Evolutionary conservation across 331 rosid species (phyloP), one percentile per base, ranked within the genome.

Genomic region (Malus hybrid): DNA sequence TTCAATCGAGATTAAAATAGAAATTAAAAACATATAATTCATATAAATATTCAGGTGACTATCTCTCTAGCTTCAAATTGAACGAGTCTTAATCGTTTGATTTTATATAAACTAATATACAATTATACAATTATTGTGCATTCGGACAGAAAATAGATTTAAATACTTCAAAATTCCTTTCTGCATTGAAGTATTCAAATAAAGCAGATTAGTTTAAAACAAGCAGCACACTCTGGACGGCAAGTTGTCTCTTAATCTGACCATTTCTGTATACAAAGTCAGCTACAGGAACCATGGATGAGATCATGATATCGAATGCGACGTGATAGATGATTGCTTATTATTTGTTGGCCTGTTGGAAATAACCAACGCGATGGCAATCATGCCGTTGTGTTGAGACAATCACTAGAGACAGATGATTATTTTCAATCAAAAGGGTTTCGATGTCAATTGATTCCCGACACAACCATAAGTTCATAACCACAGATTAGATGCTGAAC

Each of bases 191-290:
- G 28, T 29, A 78, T 22, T 65, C 42, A 76, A 19, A 70, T 22
- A 61, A 46, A 22, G 59, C 14, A 60, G 67, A 77, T 54, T 77
- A 56, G 48, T 75, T 69, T 72, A 65, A 54, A 71, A 76, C 74
- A 67, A 15, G 71, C 80, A 50, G 28, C 71, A 34, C 18, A 67
- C 48, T 70, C 70, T 46, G 73, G 86, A 75, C 77, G 82, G 89
- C 86, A 61, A 36, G 65, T 68, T 77, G 75, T 67, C 81, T 33
- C 29, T 62, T 39, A 39, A 39, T 9, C 70, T 69, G 19, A 39
- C 67, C 36, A 73, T n/a, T 67, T 70, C 44, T 55, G 18, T 36
- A 65, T 54, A 83, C 42, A 39, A 82, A 80, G 81, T 78, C 83
- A 76, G 62, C 67, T 29, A 50, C 69, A 65, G 36, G 5, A 57